phyloP scores from a whole-genome alignment of 805 yeast species.

The Ogataea paraovalis region DNA sequence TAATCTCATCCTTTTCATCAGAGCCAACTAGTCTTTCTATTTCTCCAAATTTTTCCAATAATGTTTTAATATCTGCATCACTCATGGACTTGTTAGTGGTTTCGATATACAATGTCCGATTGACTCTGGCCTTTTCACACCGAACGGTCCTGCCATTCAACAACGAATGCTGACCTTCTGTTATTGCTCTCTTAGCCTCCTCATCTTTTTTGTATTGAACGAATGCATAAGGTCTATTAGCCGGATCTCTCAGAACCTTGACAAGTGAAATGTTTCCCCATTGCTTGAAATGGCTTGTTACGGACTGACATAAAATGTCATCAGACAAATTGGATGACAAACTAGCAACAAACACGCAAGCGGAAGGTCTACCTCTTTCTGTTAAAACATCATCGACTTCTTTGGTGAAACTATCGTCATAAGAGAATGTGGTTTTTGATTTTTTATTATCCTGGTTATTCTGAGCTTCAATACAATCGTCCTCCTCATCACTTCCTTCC shows the following conservation, averaged over 20 bases:
- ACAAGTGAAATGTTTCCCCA: conserved; percentile 73
- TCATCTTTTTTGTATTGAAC: conserved; percentile 74
- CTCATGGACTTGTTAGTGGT: conserved; percentile 30
- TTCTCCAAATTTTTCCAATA: conserved; percentile 61
- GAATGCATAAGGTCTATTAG: conserved; percentile 87
- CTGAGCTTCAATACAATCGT: conserved; percentile 5
- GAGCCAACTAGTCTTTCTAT: conserved; percentile 60
- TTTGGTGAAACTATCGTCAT: conserved; percentile 18
- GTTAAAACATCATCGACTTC: conserved; percentile 13
- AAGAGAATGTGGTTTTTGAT: conserved; percentile 6
- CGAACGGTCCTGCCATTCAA: conserved; percentile 75
- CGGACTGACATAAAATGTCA: conserved; percentile 67
- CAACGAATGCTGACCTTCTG: conserved; percentile 61
- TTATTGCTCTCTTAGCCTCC: conserved; percentile 67
- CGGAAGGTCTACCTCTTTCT: conserved; percentile 66
- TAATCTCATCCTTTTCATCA: conserved; percentile 30
- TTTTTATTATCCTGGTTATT: conserved; percentile 1
- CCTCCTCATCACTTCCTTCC: conserved; percentile 3
- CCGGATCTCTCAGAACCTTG: conserved; percentile 77
- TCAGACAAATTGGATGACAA: conserved; percentile 62
- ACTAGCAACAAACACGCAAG: conserved; percentile 90
- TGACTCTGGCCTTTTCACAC: conserved; percentile 89
- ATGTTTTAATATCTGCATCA: conserved; percentile 32
- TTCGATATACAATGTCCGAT: conserved; percentile 69
- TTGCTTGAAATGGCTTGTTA: conserved; percentile 59